Base-by-base conservation (phyloP, 441 rosid species). In the Erysimum pusillum region DNA sequence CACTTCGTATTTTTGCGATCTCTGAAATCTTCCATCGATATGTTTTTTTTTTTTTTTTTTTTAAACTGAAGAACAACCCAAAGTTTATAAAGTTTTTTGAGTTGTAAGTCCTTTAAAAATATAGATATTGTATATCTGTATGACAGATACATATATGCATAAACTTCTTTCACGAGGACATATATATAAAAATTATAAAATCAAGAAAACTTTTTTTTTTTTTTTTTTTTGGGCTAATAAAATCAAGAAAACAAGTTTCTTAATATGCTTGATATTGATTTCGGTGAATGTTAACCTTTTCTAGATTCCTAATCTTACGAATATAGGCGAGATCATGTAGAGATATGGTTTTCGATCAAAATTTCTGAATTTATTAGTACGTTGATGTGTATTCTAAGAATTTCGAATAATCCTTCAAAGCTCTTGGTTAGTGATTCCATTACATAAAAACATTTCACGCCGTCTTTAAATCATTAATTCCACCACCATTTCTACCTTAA, bases 271-370 rank as follows among this genome's bases (percentile, higher is more conserved):
- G 42, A 70, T 54, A 63, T 53, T 34, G 10, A 67, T 41, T 72
- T 71, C 63, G 69, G 77, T 41, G 42, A 58, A 58, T 36, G 32
- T 39, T 39, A 31, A 71, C 7, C n/a, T 72, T 66, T 60, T 22
- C 9, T n/a, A 49, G 58, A 72, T 77, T 72, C 69, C 60, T 51
- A 57, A 31, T 64, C 36, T 58, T 22, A 59, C 41, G 31, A 72
- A 67, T 59, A 77, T 39, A 20, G 2, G 44, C n/a, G 31, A 72
- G 44, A 72, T 59, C 62, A 66, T 77, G 51, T 13, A 35, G 59
- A 73, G 77, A 78, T 72, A 72, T 78, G 77, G 44, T 35, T 71
- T 41, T 67, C 60, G 58, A 78, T 66, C 31, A 67, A 72, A 42
- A 42, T 49, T 58, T 11, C 2, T 71, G 17, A 71, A 58, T 77